These are phyloP conservation scores for Melaleuca quinquenervia DNA, from an alignment of 345 rosid species.

Conservation along the genomic window DNA sequence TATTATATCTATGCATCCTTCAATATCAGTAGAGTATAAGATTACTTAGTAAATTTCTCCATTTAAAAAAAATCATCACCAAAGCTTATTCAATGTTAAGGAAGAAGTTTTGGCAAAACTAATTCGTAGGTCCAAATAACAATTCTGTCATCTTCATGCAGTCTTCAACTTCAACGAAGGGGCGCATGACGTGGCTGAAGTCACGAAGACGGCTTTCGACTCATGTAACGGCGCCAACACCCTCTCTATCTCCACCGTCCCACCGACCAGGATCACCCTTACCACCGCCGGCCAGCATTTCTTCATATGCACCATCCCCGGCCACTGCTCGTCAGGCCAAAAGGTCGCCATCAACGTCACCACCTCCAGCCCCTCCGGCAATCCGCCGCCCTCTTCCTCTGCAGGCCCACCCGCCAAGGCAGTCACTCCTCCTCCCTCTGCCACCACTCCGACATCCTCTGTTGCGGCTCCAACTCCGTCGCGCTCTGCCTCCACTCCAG, in stretches of 20 bases:
- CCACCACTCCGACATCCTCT: neutral
- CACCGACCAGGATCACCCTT: conserved; percentile 30
- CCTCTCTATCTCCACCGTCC: neutral
- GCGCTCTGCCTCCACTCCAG: neutral
- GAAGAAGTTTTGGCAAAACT: neutral
- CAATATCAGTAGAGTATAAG: too few species aligned
- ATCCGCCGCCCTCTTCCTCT: neutral
- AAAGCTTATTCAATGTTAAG: neutral
- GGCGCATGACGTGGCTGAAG: conserved; percentile 41
- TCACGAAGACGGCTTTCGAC: conserved; percentile 20
- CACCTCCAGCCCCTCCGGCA: neutral
- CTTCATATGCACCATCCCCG: conserved; percentile 29
- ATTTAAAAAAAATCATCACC: neutral
- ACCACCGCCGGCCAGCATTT: conserved; percentile 29
- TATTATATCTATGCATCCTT: neutral
- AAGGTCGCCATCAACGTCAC: conserved; percentile 29
- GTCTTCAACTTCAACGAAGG: conserved; percentile 36
- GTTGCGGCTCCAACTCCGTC: neutral
- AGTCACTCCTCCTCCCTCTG: neutral
- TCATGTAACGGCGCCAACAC: conserved; percentile 23
- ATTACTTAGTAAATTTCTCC: too few species aligned
- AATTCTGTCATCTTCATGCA: neutral
- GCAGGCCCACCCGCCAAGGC: neutral
- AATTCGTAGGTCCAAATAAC: neutral
- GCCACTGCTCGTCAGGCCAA: conserved; percentile 38